Conservation (phyloP, 2,329 filamentous ascomycete species). For the Cladosporium sphaerospermum region DNA sequence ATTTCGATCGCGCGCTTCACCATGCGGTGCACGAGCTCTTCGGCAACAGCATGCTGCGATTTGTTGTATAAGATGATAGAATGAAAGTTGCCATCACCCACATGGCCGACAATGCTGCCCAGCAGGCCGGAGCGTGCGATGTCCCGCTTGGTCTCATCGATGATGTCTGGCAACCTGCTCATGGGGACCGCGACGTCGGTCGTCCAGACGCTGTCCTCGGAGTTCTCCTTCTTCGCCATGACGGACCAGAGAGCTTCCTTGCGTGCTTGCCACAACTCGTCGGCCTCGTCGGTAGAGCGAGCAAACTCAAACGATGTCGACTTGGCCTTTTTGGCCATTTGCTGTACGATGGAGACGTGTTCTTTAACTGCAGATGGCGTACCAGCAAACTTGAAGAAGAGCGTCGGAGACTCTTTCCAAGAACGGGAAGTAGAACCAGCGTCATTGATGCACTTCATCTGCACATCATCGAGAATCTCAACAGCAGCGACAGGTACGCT, state of each 20-base stretch:
- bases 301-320: slow-evolving; percentile 67
- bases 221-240: slow-evolving; percentile 56
- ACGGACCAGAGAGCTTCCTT: slow-evolving; percentile 71
- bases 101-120: slow-evolving; percentile 64
- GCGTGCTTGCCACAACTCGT: slow-evolving; percentile 67
- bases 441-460: slow-evolving; percentile 70
- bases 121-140: slow-evolving; percentile 57
- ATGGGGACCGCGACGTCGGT: slow-evolving; percentile 78
- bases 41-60: slow-evolving; percentile 59
- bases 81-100: slow-evolving; percentile 71
- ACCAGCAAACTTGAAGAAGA: slow-evolving; percentile 72
- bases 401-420: slow-evolving; percentile 64
- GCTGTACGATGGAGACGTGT: slow-evolving; percentile 63
- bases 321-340: slow-evolving; percentile 52
- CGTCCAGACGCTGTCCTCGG: slow-evolving; percentile 64
- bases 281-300: slow-evolving; percentile 55
- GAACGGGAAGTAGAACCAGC: slow-evolving; percentile 56
- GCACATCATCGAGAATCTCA: slow-evolving; percentile 85
- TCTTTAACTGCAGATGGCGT: slow-evolving; percentile 67
- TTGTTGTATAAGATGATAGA: slow-evolving; percentile 61
- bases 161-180: slow-evolving; percentile 63
- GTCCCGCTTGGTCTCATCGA: slow-evolving; percentile 67
- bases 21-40: slow-evolving; percentile 72
- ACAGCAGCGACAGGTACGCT: slow-evolving; percentile 86
- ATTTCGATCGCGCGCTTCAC: slow-evolving; percentile 73